phyloP scores from a whole-genome alignment of 2,329 filamentous ascomycete genomes.

The Grosmannia penicillata region DNA sequence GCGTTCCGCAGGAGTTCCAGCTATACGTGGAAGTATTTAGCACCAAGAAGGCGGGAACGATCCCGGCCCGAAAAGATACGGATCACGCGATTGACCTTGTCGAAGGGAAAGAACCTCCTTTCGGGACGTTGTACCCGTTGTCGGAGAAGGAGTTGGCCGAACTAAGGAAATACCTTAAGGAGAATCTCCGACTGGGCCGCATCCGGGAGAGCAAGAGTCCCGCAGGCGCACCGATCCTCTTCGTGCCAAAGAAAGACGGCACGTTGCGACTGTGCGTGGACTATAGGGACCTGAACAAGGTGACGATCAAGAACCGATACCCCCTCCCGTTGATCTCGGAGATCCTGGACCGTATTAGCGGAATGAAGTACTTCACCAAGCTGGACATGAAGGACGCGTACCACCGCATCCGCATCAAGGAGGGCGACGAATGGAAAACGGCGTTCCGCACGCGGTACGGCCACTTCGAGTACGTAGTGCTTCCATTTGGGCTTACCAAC shows the following conservation, averaged over 20 bases:
- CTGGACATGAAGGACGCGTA: neutral
- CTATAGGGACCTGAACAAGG: neutral
- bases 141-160: neutral
- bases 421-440: neutral
- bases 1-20: neutral
- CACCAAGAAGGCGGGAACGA: neutral
- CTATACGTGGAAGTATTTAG: neutral
- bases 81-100: neutral
- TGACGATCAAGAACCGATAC: neutral
- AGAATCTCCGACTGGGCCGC: neutral
- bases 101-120: neutral
- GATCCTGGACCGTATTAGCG: neutral
- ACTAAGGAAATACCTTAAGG: neutral
- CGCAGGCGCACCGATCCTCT: constrained; percentile 2
- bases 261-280: neutral
- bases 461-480: neutral
- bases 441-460: constrained; percentile 11
- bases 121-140: neutral
- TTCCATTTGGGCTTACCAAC: neutral
- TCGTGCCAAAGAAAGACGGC: constrained; percentile 1
- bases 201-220: neutral
- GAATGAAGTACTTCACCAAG: neutral
- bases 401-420: neutral
- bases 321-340: neutral
- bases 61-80: neutral